phyloP scores from a whole-genome alignment of 768 basidiomycete genomes.

The Pleurotus pulmonarius region DNA sequence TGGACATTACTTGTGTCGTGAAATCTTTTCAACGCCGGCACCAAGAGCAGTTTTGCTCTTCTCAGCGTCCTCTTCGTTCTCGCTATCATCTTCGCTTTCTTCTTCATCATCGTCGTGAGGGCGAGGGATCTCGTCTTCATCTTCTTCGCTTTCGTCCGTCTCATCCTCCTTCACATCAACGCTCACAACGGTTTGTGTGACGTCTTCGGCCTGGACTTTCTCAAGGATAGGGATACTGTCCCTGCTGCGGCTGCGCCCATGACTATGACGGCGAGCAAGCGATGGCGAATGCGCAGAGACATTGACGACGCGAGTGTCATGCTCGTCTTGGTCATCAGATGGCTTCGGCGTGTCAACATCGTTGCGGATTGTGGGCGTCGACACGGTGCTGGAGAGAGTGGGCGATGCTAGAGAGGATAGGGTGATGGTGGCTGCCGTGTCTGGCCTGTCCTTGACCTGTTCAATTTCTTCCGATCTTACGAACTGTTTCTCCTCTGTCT shows the following conservation, averaged over 20 bases:
- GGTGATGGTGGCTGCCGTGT: background rate
- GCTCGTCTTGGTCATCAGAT: constrained; percentile 19
- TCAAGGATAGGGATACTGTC: constrained; percentile 11
- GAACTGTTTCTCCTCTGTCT: background rate
- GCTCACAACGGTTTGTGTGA: constrained; percentile 2
- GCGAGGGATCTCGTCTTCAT: constrained; percentile 12
- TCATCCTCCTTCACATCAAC: constrained; percentile 14
- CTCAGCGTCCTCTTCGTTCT: constrained; percentile 25
- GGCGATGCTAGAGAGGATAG: background rate
- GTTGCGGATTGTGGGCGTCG: background rate
- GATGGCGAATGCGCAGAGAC: constrained; percentile 26
- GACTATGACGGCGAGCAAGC: constrained; percentile 13
- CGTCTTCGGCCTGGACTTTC: constrained; percentile 17
- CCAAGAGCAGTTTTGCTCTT: constrained; percentile 31
- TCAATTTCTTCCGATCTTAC: background rate
- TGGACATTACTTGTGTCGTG: constrained; percentile 28
- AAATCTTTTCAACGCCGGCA: constrained; percentile 51
- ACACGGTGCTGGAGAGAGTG: background rate
- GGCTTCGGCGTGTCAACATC: background rate
- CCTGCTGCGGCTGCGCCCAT: constrained; percentile 15
- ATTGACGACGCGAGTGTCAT: constrained; percentile 29
- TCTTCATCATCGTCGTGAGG: constrained; percentile 4
- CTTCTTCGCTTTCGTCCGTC: constrained; percentile 17
- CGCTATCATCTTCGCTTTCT: constrained; percentile 13
- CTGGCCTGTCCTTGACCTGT: background rate